These are phyloP conservation scores for Nitzschia sp. DNA, from an alignment of 108 stramenopile species.

Conservation along the genomic window DNA sequence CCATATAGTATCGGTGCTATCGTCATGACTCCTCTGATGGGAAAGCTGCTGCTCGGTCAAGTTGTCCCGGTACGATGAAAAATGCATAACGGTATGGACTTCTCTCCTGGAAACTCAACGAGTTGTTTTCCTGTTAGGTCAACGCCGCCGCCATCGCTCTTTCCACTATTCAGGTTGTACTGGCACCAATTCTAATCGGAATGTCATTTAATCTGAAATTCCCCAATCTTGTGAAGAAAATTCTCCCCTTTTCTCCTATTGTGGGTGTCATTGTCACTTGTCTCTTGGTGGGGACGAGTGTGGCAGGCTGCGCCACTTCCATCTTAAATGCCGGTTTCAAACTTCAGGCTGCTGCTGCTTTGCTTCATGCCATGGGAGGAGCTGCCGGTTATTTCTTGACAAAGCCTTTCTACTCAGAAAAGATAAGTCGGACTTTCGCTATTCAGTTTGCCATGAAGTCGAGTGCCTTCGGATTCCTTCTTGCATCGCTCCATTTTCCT, in stretches of 20 bases:
- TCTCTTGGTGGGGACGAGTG: constrained; percentile 56
- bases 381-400: constrained; percentile 22
- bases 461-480: constrained; percentile 62
- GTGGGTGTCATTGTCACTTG: constrained; percentile 56
- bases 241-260: constrained; percentile 57
- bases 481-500: constrained; percentile 61
- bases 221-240: constrained; percentile 39
- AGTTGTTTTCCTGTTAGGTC: neutral
- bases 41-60: constrained; percentile 56
- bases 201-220: constrained; percentile 54
- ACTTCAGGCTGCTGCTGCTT: constrained; percentile 31
- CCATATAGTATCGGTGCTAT: constrained; percentile 31
- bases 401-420: constrained; percentile 50
- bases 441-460: constrained; percentile 71
- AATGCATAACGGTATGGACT: neutral
- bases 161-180: constrained; percentile 57
- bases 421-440: constrained; percentile 59
- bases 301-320: constrained; percentile 40
- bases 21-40: constrained; percentile 63
- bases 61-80: constrained; percentile 46
- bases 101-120: neutral
- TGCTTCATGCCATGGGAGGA: neutral
- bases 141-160: constrained; percentile 62
- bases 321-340: constrained; percentile 36
- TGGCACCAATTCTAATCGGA: constrained; percentile 60